phyloP scores from a whole-genome alignment of 345 rosid genomes.

The Eucalyptus tenuipes region DNA sequence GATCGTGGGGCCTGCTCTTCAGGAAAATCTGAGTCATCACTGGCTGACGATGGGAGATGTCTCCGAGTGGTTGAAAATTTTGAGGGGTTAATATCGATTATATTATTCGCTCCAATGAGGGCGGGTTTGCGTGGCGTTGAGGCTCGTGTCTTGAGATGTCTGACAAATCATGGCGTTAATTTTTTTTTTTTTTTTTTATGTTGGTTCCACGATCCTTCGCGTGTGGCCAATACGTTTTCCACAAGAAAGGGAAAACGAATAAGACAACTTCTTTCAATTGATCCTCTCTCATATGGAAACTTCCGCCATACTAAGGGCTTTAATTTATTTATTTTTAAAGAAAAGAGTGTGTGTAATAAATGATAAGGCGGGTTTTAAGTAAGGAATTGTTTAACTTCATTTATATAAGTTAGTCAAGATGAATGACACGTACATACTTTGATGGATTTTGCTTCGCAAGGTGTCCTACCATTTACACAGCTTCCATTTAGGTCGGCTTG shows the following conservation, averaged over 20 bases:
- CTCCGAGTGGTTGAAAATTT: too few relatives aligned
- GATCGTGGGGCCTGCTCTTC: too few relatives aligned
- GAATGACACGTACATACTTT: too few relatives aligned
- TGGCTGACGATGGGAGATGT: too few relatives aligned
- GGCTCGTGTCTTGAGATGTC: too few relatives aligned
- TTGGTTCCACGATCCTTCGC: neutral
- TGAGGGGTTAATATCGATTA: too few relatives aligned
- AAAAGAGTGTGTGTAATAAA: neutral
- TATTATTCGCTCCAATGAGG: too few relatives aligned
- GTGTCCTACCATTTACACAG: neutral
- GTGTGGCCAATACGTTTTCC: neutral
- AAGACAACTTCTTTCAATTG: neutral
- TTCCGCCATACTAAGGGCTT: neutral
- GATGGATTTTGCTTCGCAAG: neutral
- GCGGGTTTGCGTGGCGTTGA: too few relatives aligned
- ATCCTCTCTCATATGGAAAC: neutral
- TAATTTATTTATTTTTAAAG: fast-evolving
- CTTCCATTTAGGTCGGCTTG: neutral
- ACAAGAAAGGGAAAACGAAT: neutral
- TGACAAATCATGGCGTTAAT: too few relatives aligned
- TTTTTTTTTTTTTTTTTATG: too few relatives aligned
- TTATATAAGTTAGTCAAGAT: too few relatives aligned
- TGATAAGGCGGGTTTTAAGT: neutral
- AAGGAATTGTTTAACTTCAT: neutral
- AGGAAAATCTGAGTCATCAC: too few relatives aligned